phyloP scores from a whole-genome alignment of 2,329 filamentous ascomycete species.

The Paracoccidioides lutzii region DNA sequence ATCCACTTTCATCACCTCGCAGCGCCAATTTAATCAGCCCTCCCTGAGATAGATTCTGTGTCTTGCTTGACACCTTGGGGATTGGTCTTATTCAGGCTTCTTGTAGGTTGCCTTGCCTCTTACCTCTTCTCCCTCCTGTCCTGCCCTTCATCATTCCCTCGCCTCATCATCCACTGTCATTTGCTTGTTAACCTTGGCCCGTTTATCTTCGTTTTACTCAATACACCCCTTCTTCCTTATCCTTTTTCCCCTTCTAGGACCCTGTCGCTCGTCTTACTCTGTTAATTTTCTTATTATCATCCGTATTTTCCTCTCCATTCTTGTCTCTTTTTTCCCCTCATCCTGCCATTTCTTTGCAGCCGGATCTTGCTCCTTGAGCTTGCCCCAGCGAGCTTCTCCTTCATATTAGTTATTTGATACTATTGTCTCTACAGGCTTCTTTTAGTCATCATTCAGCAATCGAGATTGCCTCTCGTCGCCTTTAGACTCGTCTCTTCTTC shows the following conservation, averaged over 20 bases:
- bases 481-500: not conserved
- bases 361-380: not conserved
- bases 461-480: not conserved
- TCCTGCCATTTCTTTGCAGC: not conserved
- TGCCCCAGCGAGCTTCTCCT: not conserved
- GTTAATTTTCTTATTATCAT: not conserved
- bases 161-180: conserved; percentile 8
- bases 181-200: conserved; percentile 13
- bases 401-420: not conserved
- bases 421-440: not conserved
- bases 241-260: conserved; percentile 10
- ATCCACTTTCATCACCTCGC: not conserved
- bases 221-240: conserved; percentile 11
- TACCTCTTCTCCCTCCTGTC: not conserved
- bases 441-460: not conserved
- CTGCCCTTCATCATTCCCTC: conserved; percentile 1
- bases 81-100: conserved; percentile 22
- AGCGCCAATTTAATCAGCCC: not conserved
- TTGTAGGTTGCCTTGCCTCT: conserved; percentile 26
- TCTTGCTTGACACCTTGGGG: conserved; percentile 5
- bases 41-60: not conserved
- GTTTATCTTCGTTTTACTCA: conserved; percentile 7
- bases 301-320: not conserved
- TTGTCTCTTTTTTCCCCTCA: not conserved
- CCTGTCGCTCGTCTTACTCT: not conserved